Evolutionary conservation across 768 basidiomycete genomes (phyloP).

Genomic region (Naganishia vaughanmartiniae): DNA sequence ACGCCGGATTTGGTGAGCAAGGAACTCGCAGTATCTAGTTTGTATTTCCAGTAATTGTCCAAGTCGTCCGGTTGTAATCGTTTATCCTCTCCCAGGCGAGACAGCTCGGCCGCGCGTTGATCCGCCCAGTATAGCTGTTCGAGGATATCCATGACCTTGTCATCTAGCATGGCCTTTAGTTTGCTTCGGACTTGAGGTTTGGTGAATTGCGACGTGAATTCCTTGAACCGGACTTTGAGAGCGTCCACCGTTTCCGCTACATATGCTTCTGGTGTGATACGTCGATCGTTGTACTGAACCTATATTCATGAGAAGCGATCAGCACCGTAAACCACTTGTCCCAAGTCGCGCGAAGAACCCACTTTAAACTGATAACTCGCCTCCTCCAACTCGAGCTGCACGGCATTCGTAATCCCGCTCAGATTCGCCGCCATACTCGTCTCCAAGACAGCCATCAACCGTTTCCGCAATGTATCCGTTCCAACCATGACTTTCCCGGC

Average conservation of each 20-base stretch:
- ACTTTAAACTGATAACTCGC: constrained; percentile 99
- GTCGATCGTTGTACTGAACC: constrained; percentile 71
- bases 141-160: constrained; percentile 93
- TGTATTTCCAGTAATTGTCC: constrained; percentile 92
- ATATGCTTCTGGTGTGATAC: constrained; percentile 92
- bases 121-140: constrained; percentile 98
- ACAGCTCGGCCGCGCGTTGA: constrained; percentile 74
- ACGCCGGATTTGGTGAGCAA: constrained; percentile 93
- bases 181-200: constrained; percentile 83
- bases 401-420: constrained; percentile 93
- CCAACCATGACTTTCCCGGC: constrained; percentile 71
- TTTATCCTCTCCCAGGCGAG: constrained; percentile 66
- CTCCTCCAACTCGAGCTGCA: constrained; percentile 94
- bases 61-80: constrained; percentile 68
- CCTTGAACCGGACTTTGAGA: constrained; percentile 81
- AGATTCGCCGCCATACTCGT: constrained; percentile 95
- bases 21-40: constrained; percentile 88
- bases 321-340: not conserved
- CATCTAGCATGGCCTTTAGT: constrained; percentile 89
- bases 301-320: constrained; percentile 4
- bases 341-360: constrained; percentile 59
- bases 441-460: constrained; percentile 95
- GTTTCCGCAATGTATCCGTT: constrained; percentile 79
- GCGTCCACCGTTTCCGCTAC: constrained; percentile 94
- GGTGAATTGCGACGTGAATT: constrained; percentile 77